Evolutionary conservation across 306 rosid species (phyloP), one percentile per base, ranked within the genome.

Genomic region (Crotalaria pallida): DNA sequence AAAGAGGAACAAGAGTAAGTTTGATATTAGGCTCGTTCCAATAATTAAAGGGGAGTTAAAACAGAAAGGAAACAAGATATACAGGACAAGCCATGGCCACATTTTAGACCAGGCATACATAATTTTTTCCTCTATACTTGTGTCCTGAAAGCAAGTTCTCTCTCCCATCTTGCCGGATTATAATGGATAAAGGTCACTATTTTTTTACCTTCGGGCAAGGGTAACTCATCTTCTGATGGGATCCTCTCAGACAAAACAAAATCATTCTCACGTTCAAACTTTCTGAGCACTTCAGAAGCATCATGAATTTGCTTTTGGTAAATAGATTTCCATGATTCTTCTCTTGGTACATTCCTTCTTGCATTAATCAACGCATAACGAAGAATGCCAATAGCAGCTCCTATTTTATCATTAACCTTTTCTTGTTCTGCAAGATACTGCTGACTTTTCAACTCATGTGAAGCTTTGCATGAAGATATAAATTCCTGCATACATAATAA

Each of bases 301-400:
- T 47, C 80, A 12, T 76, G 63, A 38, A 74, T 85, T 72, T 91
- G 89, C 73, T 72, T 63, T 53, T 26, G 69, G 48, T 84, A 72
- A 43, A 69, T 63, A 13, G 82, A 58, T 74, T 72, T 88, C 96
- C 89, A 86, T 7, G 83, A 19, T 17, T 82, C 85, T 60, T 81
- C 85, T 1, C 79, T 57, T 0, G 89, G 85, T 15, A 76, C 52
- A 55, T 81, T 81, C 80, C 58, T 85, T 48, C 76, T 76, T 2
- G 24, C 87, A 19, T 77, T 55, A 45, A 17, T 10, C 82, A 91
- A 47, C 36, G 83, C 85, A 47, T 19, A 34, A 71, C 61, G 66
- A 76, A 88, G 90, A 75, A 91, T 78, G 65, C 85, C 97, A 59
- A 91, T 61, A 4, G 92, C 84, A 61, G 71, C 81, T 62, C 96